Evolutionary conservation across 495 filamentous ascomycete genomes (phyloP).

Genomic region (Tuber calosporum): DNA sequence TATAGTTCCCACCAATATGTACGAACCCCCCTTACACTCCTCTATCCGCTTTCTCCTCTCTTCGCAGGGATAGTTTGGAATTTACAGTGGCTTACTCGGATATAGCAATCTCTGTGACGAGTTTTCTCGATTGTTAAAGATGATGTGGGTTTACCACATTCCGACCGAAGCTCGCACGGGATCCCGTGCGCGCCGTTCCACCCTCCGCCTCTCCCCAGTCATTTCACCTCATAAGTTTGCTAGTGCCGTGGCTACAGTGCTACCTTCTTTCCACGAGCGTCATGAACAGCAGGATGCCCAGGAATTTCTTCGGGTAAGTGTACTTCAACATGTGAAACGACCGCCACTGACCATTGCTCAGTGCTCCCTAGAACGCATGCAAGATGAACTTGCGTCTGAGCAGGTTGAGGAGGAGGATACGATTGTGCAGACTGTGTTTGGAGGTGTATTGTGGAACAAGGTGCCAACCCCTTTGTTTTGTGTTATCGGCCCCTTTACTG

Average conservation of each 20-base stretch:
- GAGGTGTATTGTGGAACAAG: conserved; percentile 40
- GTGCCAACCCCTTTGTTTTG: conserved; percentile 17
- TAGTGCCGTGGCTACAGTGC: conserved; percentile 34
- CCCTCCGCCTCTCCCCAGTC: conserved; percentile 16
- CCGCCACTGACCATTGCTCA: conserved; percentile 16
- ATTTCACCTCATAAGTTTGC: conserved; percentile 39
- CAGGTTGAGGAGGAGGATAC: conserved; percentile 26
- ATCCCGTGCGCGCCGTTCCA: neutral
- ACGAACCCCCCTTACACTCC: neutral
- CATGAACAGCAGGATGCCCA: conserved; percentile 40
- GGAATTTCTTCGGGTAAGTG: conserved; percentile 36
- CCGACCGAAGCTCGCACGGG: neutral
- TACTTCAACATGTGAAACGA: neutral
- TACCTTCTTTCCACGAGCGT: conserved; percentile 38
- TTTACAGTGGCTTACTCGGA: conserved; percentile 10
- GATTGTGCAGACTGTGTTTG: conserved; percentile 36
- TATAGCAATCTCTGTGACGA: conserved; percentile 38
- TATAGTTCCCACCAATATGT: conserved; percentile 31
- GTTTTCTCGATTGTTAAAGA: conserved; percentile 36
- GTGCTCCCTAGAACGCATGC: conserved; percentile 38
- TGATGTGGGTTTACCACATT: conserved; percentile 35
- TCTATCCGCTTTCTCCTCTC: conserved; percentile 3
- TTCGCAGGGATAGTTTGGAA: neutral
- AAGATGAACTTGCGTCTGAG: conserved; percentile 35
- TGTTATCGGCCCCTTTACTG: conserved; percentile 1